These are phyloP conservation scores for Hericium erinaceus DNA, from an alignment of 768 basidiomycete species.

Conservation along the genomic window DNA sequence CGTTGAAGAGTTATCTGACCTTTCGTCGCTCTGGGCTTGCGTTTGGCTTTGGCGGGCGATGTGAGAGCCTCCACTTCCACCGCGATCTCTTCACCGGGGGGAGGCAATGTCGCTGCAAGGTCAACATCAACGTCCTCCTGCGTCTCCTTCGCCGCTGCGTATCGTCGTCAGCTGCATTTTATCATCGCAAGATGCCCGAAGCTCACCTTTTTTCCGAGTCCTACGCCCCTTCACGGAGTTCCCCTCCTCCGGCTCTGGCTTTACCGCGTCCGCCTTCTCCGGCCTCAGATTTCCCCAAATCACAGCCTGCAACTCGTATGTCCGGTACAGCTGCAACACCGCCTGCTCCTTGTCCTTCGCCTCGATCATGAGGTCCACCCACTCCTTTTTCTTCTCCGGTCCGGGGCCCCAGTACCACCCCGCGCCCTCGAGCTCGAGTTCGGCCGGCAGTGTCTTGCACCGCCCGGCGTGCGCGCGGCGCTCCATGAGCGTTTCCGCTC, in stretches of 20 bases:
- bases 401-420: conserved; percentile 2
- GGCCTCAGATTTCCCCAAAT: conserved; percentile 35
- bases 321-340: conserved; percentile 74
- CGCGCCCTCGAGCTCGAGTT: conserved; percentile 39
- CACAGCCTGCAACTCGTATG: conserved; percentile 64
- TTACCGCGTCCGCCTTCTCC: conserved; percentile 10
- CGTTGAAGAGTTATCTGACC: too few relatives aligned
- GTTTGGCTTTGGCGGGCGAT: too few relatives aligned
- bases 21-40: too few relatives aligned
- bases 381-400: not conserved
- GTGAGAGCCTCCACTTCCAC: not conserved
- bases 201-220: not conserved
- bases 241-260: not conserved
- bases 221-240: not conserved
- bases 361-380: conserved; percentile 81
- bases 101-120: not conserved
- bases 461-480: conserved; percentile 80
- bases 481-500: conserved; percentile 79
- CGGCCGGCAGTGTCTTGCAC: conserved; percentile 59
- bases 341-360: conserved; percentile 94
- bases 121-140: not conserved
- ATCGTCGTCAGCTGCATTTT: not conserved
- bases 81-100: not conserved
- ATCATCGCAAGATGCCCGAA: not conserved
- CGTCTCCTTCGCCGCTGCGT: not conserved